A percentile compares a stretch with the other conserved stretches of the same genome.
phyloP scores from a whole-genome alignment of 495 filamentous ascomycete species.

The Tuber melanosporum region DNA sequence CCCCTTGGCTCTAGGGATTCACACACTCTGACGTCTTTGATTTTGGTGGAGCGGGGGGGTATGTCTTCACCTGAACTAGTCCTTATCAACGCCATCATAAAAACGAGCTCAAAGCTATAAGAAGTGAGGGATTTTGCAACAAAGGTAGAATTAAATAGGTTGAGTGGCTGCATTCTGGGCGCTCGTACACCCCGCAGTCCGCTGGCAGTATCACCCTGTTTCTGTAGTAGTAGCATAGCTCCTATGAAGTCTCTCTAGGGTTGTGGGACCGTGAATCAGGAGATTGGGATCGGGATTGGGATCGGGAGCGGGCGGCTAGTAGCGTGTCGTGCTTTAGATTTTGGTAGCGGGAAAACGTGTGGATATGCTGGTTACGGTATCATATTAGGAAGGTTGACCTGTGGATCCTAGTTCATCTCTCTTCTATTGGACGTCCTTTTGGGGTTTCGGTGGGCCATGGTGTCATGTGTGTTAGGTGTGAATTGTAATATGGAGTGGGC shows the following conservation, averaged over 20 bases:
- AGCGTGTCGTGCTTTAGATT: neutral
- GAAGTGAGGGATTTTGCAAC: neutral
- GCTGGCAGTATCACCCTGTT: neutral
- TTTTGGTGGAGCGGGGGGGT: neutral
- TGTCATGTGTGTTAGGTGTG: neutral
- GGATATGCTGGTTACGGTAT: neutral
- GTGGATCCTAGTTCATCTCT: neutral
- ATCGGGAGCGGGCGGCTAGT: constrained; percentile 1
- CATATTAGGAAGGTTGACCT: neutral
- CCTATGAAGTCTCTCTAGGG: neutral
- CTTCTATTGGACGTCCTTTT: neutral
- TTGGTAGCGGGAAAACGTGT: neutral
- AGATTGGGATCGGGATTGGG: neutral
- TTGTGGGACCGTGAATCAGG: neutral
- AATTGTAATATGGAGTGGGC: neutral
- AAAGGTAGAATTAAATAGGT: neutral
- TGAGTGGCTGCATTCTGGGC: neutral
- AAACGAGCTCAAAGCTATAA: neutral
- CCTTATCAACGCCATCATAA: neutral
- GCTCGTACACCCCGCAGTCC: neutral
- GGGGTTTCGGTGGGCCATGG: neutral
- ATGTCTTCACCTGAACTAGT: neutral
- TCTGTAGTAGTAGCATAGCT: neutral
- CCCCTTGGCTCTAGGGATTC: neutral
- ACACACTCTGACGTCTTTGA: neutral